A percentile compares a stretch with the other conserved stretches of the same genome.
These are phyloP conservation scores for Phialophora chinensis DNA, from an alignment of 2,329 filamentous ascomycete species.

Conservation along the genomic window DNA sequence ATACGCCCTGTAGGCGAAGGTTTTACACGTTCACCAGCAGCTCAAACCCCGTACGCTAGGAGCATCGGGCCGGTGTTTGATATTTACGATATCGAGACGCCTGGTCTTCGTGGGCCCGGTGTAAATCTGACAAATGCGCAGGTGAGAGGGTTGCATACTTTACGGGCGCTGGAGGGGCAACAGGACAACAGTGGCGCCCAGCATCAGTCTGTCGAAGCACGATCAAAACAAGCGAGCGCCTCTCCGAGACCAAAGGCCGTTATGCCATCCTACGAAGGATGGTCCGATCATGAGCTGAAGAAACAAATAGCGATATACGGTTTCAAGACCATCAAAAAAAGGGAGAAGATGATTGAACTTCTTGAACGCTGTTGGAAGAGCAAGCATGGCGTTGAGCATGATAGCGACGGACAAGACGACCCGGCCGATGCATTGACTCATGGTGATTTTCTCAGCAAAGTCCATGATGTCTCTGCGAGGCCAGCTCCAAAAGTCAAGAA, in stretches of 20 bases:
- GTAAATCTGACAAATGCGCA: not conserved
- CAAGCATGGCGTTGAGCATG: conserved; percentile 48
- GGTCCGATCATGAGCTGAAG: conserved; percentile 67
- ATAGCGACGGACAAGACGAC: conserved; percentile 27
- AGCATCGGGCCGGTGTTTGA: conserved; percentile 22
- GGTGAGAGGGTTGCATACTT: conserved; percentile 23
- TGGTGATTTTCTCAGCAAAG: conserved; percentile 37
- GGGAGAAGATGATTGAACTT: conserved; percentile 72
- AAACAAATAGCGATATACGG: conserved; percentile 69
- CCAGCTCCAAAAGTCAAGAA: conserved; percentile 36
- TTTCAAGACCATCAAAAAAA: conserved; percentile 73
- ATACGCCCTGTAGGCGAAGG: not conserved
- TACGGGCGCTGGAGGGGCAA: conserved; percentile 8
- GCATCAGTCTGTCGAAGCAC: not conserved
- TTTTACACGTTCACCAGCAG: not conserved
- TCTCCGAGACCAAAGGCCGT: conserved; percentile 10
- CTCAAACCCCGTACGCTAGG: conserved; percentile 10
- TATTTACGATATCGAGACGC: conserved; percentile 33
- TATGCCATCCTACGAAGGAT: conserved; percentile 65
- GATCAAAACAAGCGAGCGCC: not conserved
- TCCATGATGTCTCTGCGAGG: conserved; percentile 37
- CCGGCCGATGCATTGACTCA: conserved; percentile 24
- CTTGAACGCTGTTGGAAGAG: conserved; percentile 74
- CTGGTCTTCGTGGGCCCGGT: not conserved
- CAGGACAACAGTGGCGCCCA: not conserved